These are phyloP conservation scores for Oryza officinalis DNA, from an alignment of 176 grass and related monocot genomes.

Conservation along the genomic window DNA sequence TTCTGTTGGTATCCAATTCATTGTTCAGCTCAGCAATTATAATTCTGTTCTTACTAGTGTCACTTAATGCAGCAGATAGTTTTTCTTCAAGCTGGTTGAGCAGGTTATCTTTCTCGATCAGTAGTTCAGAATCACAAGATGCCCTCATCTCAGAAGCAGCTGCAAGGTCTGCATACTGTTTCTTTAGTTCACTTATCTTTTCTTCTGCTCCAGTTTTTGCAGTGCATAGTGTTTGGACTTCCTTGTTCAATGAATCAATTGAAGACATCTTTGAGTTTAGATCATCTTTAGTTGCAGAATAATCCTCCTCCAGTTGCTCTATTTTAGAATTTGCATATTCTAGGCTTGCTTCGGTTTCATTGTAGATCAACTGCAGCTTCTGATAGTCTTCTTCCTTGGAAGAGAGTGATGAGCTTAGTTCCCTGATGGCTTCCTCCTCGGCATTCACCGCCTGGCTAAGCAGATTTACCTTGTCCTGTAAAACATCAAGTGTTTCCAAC, in stretches of 20 bases:
- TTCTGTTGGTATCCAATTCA: conserved; percentile 55
- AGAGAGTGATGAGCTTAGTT: conserved; percentile 61
- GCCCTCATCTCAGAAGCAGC: conserved; percentile 63
- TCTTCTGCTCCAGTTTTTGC: conserved; percentile 58
- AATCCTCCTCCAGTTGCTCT: conserved; percentile 68
- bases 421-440: conserved; percentile 65
- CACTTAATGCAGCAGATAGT: conserved; percentile 62
- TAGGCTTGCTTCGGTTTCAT: conserved; percentile 58
- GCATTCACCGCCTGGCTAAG: conserved; percentile 67
- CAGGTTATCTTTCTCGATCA: conserved; percentile 64
- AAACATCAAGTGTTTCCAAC: conserved; percentile 48
- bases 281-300: conserved; percentile 64
- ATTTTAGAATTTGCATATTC: conserved; percentile 62
- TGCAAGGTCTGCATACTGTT: conserved; percentile 59
- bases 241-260: conserved; percentile 70
- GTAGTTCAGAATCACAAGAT: conserved; percentile 57
- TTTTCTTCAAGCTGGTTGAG: conserved; percentile 70
- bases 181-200: conserved; percentile 57
- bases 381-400: conserved; percentile 66
- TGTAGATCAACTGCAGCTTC: conserved; percentile 51
- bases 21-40: conserved; percentile 59
- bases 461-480: conserved; percentile 65
- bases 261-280: conserved; percentile 55
- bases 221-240: conserved; percentile 48
- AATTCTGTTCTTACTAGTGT: conserved; percentile 46